Percentiles rank a stretch among this genome's conserved stretches.
Evolutionary conservation across 2,329 filamentous ascomycete species (phyloP).

Genomic region (Microdochium nivale): DNA sequence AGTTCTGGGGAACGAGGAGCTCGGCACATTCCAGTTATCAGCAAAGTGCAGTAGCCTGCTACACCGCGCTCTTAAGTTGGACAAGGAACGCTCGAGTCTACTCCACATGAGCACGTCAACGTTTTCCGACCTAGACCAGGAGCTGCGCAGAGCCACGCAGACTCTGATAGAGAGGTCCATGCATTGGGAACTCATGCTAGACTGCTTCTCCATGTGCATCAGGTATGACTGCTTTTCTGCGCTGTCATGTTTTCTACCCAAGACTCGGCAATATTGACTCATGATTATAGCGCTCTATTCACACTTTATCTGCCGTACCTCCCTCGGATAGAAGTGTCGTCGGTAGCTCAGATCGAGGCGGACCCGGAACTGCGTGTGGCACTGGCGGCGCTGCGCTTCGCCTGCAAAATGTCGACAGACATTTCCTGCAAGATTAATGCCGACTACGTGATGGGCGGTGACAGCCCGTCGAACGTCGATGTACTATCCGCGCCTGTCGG

Average conservation of each 20-base stretch:
- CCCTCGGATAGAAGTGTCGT: constrained; percentile 13
- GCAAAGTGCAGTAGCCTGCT: constrained; percentile 20
- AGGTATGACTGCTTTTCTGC: constrained; percentile 12
- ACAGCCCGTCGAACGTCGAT: constrained; percentile 11
- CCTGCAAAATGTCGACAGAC: constrained; percentile 22
- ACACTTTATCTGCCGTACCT: constrained; percentile 22
- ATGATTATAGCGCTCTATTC: constrained; percentile 15
- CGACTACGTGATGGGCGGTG: constrained; percentile 8
- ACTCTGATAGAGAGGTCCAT: constrained; percentile 15
- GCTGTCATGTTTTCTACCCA: not conserved
- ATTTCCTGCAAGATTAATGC: constrained; percentile 22
- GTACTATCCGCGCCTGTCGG: constrained; percentile 19
- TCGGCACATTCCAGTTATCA: constrained; percentile 20
- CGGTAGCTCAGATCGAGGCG: constrained; percentile 5
- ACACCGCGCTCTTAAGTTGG: constrained; percentile 18
- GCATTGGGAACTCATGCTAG: constrained; percentile 20
- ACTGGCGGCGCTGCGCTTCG: constrained; percentile 20
- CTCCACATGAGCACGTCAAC: constrained; percentile 10
- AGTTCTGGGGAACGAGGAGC: constrained; percentile 9
- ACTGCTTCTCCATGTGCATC: constrained; percentile 23
- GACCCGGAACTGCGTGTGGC: constrained; percentile 15
- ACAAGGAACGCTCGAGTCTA: constrained; percentile 13
- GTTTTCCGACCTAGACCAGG: constrained; percentile 17
- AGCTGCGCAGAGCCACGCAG: constrained; percentile 17
- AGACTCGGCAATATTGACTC: not conserved